phyloP scores from a whole-genome alignment of 2,329 filamentous ascomycete genomes.

The Karstenula rhodostoma region DNA sequence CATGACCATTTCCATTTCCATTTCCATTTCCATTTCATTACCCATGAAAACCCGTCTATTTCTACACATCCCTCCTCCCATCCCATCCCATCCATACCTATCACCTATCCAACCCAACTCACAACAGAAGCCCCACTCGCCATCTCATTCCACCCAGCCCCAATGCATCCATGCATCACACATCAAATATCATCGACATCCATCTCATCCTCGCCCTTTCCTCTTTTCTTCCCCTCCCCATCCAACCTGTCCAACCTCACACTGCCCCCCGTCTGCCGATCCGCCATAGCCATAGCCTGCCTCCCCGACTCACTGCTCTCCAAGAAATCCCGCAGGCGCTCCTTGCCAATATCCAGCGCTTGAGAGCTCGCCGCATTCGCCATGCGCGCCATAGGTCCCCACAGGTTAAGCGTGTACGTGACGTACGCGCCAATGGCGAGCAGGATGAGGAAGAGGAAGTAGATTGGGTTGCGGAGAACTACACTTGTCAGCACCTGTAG shows the following conservation, averaged over 20 bases:
- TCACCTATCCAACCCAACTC: background rate
- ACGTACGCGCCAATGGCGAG: slow-evolving; percentile 80
- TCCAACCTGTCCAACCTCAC: slow-evolving; percentile 52
- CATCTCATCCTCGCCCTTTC: slow-evolving; percentile 40
- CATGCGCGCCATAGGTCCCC: slow-evolving; percentile 97
- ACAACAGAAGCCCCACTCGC: background rate
- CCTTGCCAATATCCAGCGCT: slow-evolving; percentile 89
- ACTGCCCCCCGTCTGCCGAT: slow-evolving; percentile 20
- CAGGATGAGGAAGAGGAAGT: slow-evolving; percentile 88
- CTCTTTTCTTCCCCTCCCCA: slow-evolving; percentile 53
- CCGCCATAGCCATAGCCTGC: slow-evolving; percentile 78
- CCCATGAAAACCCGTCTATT: background rate
- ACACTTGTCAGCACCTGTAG: slow-evolving; percentile 25
- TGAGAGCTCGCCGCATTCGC: slow-evolving; percentile 86
- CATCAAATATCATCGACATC: slow-evolving; percentile 50
- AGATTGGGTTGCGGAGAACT: slow-evolving; percentile 93
- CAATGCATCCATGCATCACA: slow-evolving; percentile 35
- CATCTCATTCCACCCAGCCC: background rate
- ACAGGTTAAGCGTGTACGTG: slow-evolving; percentile 91
- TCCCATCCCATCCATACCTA: background rate
- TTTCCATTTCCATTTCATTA: background rate
- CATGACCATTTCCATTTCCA: no score
- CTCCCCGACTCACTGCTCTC: slow-evolving; percentile 85
- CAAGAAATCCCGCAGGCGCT: slow-evolving; percentile 87
- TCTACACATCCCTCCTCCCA: background rate